Percentiles rank a stretch among this genome's conserved stretches.
Conservation (phyloP, 2,329 filamentous ascomycete genomes). For the Curvularia sp. region DNA sequence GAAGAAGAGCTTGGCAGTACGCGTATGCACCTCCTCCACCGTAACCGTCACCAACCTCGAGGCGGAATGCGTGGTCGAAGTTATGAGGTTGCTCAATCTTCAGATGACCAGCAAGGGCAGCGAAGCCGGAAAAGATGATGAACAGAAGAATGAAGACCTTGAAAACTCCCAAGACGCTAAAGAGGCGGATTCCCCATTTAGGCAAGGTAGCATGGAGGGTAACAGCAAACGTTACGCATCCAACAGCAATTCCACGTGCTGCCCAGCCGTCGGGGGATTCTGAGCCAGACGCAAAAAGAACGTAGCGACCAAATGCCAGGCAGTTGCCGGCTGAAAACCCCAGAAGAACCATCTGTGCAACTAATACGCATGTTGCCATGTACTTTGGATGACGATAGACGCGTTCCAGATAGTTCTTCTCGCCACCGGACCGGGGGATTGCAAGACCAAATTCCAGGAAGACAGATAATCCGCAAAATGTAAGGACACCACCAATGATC, state of each 20-base stretch:
- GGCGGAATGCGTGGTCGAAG: slow-evolving; percentile 65
- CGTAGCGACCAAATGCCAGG: slow-evolving; percentile 65
- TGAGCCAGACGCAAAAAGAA: slow-evolving; percentile 63
- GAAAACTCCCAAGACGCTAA: slow-evolving; percentile 67
- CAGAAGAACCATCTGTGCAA: slow-evolving; percentile 67
- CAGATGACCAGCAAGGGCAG: slow-evolving; percentile 44
- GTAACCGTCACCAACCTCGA: slow-evolving; percentile 45
- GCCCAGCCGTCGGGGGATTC: slow-evolving; percentile 61
- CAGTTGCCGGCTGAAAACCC: slow-evolving; percentile 67
- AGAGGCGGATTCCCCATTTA: slow-evolving; percentile 65
- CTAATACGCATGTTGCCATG: slow-evolving; percentile 66
- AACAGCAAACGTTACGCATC: slow-evolving; percentile 61
- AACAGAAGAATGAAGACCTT: slow-evolving; percentile 67
- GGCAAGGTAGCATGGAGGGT: slow-evolving; percentile 61
- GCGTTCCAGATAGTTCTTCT: slow-evolving; percentile 72
- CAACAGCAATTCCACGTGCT: slow-evolving; percentile 61
- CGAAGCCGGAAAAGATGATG: slow-evolving; percentile 65
- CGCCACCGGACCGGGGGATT: slow-evolving; percentile 68
- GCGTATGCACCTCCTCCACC: slow-evolving; percentile 46
- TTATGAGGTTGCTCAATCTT: slow-evolving; percentile 60
- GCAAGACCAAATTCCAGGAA: slow-evolving; percentile 70
- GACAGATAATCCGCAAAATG: slow-evolving; percentile 66
- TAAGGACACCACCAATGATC: slow-evolving; percentile 62
- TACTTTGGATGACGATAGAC: slow-evolving; percentile 66
- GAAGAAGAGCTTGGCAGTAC: slow-evolving; percentile 65